Base-by-base conservation (phyloP, 768 basidiomycete species). In the Termitomyces sp. region DNA sequence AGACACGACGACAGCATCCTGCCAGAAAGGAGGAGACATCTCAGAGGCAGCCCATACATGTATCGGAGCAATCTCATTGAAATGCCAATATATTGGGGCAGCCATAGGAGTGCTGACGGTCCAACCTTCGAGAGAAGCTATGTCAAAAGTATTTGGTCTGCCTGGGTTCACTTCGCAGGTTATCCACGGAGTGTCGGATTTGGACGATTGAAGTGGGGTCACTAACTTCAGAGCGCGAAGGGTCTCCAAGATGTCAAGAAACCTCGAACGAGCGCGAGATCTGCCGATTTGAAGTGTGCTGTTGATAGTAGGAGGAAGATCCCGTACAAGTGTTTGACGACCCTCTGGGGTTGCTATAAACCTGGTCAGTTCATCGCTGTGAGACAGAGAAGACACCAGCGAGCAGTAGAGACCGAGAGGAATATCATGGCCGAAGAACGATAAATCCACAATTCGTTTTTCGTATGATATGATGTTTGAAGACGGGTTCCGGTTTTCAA, bases 31-130 rank as follows among this genome's bases (percentile, higher is more conserved):
- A 21, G 81, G 83, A 8, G 72, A 67, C 2, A 64, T 67, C 53
- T 82, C 81, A 3, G 81, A 77, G 21, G 73, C 63, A 7, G 77
- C 80, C 82, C 88, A 88, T 25, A 84, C 70, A 65, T 82, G 76
- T 7, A 91, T 62, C 0, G 88, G 81, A 2, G 80, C 85, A 10
- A 64, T 61, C 14, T 73, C 67, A 47, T 79, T 78, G 61, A 91
- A 82, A 37, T 77, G 71, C 85, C 88, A 92, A 69, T 85, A 88
- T 1, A 65, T 64, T 0, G 88, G 86, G 0, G 82, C 80, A n/a
- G 70, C 60, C 52, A 71, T 67, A 8, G 79, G 75, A 16, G 73
- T 74, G 41, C 71, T 75, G 30, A 70, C 62, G 27, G 74, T 76
- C 76, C 80, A 79, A 12, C 71, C 75, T 19, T 78, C 76, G 25